Conservation (phyloP, 192 early-diverging fungal species). For the Coemansia erecta region DNA sequence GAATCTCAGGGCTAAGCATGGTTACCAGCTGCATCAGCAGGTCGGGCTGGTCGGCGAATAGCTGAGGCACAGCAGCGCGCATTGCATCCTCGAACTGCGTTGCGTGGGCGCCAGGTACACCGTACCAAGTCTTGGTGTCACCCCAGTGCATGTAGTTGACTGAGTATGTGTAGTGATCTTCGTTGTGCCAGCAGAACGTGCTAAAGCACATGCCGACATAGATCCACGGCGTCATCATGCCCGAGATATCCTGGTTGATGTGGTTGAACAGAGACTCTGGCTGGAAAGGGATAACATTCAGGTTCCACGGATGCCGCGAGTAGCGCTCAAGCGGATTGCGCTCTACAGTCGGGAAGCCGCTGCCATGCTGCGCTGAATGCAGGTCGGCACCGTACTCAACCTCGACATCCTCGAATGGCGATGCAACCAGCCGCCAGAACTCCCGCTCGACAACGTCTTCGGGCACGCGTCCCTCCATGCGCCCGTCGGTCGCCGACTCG, state of each 20-base stretch:
- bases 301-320: constrained; percentile 76
- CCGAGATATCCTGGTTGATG: constrained; percentile 90
- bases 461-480: constrained; percentile 47
- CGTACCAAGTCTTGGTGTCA: constrained; percentile 98
- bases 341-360: constrained; percentile 80
- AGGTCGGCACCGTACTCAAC: constrained; percentile 97
- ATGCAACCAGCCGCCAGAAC: constrained; percentile 91
- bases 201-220: constrained; percentile 96
- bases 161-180: constrained; percentile 96
- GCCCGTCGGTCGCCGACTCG: constrained; percentile 1
- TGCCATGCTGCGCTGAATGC: constrained; percentile 87
- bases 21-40: constrained; percentile 92
- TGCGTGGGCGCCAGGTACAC: constrained; percentile 79
- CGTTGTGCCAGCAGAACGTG: constrained; percentile 97
- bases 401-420: constrained; percentile 82
- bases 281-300: constrained; percentile 82
- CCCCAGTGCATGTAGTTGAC: constrained; percentile 97
- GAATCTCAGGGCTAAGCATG: constrained; percentile 76
- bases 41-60: constrained; percentile 89
- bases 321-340: constrained; percentile 66
- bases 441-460: constrained; percentile 85
- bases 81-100: constrained; percentile 82
- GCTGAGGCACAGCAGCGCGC: constrained; percentile 74
- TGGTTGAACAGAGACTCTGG: constrained; percentile 81
- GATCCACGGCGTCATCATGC: constrained; percentile 97